These are phyloP conservation scores for Chrysoporthe cubensis DNA, from an alignment of 2,329 filamentous ascomycete species.

Conservation along the genomic window DNA sequence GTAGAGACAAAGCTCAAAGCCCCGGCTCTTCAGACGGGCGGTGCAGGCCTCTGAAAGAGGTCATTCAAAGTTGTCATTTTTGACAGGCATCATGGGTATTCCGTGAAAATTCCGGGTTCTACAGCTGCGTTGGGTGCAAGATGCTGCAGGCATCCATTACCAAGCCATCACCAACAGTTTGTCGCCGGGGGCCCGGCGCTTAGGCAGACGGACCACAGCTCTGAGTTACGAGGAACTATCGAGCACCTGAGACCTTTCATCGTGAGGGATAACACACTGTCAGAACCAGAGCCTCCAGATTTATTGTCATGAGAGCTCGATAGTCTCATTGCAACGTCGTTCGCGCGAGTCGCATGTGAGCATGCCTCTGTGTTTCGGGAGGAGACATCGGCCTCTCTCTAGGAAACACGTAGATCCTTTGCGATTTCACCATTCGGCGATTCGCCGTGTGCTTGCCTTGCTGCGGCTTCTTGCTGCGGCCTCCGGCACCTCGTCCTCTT, in stretches of 20 bases:
- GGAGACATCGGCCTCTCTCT: neutral
- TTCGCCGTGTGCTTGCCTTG: neutral
- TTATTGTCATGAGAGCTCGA: neutral
- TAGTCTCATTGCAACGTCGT: neutral
- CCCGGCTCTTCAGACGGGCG: neutral
- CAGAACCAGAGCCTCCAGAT: neutral
- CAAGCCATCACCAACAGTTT: conserved; percentile 3
- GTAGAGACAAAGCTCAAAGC: neutral
- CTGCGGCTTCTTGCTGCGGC: neutral
- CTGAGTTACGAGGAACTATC: neutral
- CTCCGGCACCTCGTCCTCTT: neutral
- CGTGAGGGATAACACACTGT: neutral
- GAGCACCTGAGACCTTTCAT: neutral
- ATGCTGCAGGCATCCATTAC: conserved; percentile 18
- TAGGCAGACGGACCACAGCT: neutral
- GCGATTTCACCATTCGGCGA: neutral
- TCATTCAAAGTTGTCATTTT: neutral
- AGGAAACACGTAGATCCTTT: neutral
- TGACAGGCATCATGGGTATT: too few relatives aligned
- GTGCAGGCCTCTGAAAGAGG: neutral
- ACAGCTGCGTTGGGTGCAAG: neutral
- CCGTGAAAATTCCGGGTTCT: neutral
- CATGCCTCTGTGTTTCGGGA: neutral
- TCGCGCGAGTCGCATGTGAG: neutral
- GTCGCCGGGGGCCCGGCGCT: conserved; percentile 1